Percentiles rank a stretch among this genome's conserved stretches.
phyloP scores from a whole-genome alignment of 208 protist genomes.

The Wallacemonas collosoma region DNA sequence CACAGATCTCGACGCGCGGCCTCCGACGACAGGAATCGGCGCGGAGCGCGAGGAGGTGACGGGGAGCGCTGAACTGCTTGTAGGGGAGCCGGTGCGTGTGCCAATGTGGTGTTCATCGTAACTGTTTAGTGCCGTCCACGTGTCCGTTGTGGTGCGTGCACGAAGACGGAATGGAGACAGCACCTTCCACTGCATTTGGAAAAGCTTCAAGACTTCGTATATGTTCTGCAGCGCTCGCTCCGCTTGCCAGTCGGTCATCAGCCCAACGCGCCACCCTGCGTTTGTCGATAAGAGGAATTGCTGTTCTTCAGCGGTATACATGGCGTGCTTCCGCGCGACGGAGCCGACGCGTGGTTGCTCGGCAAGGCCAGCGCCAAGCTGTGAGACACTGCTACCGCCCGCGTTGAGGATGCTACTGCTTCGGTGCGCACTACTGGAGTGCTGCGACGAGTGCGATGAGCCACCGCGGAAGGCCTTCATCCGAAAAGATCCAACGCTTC shows the following conservation, averaged over 20 bases:
- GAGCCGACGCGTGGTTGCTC: constrained; percentile 77
- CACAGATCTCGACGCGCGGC: constrained; percentile 3
- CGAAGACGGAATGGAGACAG: constrained; percentile 70
- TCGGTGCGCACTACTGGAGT: constrained; percentile 22
- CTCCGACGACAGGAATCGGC: constrained; percentile 30
- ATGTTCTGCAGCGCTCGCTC: constrained; percentile 47
- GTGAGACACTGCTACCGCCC: constrained; percentile 25
- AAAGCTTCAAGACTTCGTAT: constrained; percentile 63
- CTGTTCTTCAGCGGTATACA: constrained; percentile 80
- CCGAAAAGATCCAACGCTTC: constrained; percentile 44
- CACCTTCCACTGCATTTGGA: constrained; percentile 88
- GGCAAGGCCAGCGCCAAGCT: constrained; percentile 40
- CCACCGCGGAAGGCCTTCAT: constrained; percentile 34
- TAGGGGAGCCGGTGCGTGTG: neutral
- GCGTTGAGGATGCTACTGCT: constrained; percentile 24
- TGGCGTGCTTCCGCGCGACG: constrained; percentile 68
- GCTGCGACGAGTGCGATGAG: constrained; percentile 19
- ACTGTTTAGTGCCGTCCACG: constrained; percentile 47
- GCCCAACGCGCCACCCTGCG: constrained; percentile 85
- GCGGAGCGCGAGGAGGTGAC: constrained; percentile 16
- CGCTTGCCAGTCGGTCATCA: constrained; percentile 83
- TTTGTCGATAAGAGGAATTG: constrained; percentile 83
- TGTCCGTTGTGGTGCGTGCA: constrained; percentile 54
- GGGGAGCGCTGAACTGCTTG: neutral
- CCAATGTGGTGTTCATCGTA: neutral